Conservation (phyloP, 1,284 basidiomycete genomes). For the Caloboletus inedulis region DNA sequence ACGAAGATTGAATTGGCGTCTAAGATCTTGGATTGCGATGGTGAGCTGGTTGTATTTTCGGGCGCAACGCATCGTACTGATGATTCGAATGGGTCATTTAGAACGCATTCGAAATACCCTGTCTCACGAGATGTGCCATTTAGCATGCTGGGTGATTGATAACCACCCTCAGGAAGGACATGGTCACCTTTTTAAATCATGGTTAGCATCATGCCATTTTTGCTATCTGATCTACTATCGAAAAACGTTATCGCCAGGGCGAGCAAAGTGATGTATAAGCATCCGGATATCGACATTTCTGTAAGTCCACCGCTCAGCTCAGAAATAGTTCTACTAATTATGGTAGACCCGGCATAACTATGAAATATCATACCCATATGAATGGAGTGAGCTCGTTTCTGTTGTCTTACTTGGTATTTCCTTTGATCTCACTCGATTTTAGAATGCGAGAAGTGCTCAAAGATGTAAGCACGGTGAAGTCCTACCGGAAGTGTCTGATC, state of each 20-base stretch:
- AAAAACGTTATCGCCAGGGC: slow-evolving; percentile 47
- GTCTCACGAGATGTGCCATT: slow-evolving; percentile 85
- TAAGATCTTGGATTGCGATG: slow-evolving; percentile 75
- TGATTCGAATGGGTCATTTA: slow-evolving; percentile 25
- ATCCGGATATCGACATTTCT: slow-evolving; percentile 69
- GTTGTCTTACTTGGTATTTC: not conserved
- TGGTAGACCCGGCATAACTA: slow-evolving; percentile 70
- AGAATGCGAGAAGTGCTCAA: slow-evolving; percentile 67
- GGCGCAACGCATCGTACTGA: not conserved
- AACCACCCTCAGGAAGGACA: slow-evolving; percentile 64
- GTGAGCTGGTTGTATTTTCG: slow-evolving; percentile 33
- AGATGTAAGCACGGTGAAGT: slow-evolving; percentile 48
- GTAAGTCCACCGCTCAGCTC: slow-evolving; percentile 38
- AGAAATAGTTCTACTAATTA: slow-evolving; percentile 1
- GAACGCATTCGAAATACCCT: slow-evolving; percentile 76
- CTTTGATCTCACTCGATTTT: not conserved
- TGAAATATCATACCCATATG: slow-evolving; percentile 72
- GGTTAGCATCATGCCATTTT: slow-evolving; percentile 42
- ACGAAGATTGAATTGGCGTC: slow-evolving; percentile 70
- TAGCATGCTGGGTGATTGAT: slow-evolving; percentile 80
- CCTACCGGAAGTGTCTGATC: slow-evolving; percentile 2
- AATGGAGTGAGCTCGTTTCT: slow-evolving; percentile 59
- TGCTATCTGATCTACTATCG: not conserved
- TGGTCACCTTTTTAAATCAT: slow-evolving; percentile 64
- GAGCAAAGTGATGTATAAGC: slow-evolving; percentile 53